Evolutionary conservation across 2,329 filamentous ascomycete species (phyloP), one percentile per base, ranked within the genome.

Genomic region (Microsporum canis): DNA sequence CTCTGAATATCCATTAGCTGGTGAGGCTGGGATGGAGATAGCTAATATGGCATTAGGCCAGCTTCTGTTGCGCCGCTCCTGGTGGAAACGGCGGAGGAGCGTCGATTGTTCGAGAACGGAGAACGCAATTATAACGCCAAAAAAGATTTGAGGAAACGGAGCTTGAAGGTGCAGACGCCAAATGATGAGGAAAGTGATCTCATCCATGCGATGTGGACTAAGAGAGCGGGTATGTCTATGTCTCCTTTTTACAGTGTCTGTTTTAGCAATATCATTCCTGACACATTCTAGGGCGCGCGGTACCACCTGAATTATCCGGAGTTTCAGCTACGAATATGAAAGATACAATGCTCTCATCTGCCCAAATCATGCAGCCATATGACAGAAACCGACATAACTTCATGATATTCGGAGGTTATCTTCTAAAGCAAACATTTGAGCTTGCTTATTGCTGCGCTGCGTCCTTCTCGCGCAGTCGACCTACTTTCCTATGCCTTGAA

Each of bases 341-440:
- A 63, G 80, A 81, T 65, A 84, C 85, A 1, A 76, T 77, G 38
- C 80, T 89, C 36, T 81, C 82, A 67, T 84, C 85, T 1, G 85
- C 87, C 8, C 82, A 81, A 66, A 88, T 90, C 65, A 89, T 89
- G 87, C 86, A 89, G 70, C 87, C 87, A 0, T 85, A 88, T 71
- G 82, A 85, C 70, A 81, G 85, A 56, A 87, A 87, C 71, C 74
- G 84, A 1, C 86, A 89, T 71, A 84, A 87, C 67, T 88, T 87
- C 71, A 88, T 89, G 86, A 88, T 90, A 60, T 90, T 89, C 67
- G 87, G 87, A 58, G 87, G 87, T 12, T 89, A 86, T 70, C 80
- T 89, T 8, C 77, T 90, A 8, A 88, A 88, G 69, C 84, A 88
- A 68, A 87, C 86, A 0, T 89, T 89, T 67, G 87, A 90, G 72